Base-by-base conservation (phyloP, 2,329 filamentous ascomycete genomes). In the Colletotrichum graminicola region DNA sequence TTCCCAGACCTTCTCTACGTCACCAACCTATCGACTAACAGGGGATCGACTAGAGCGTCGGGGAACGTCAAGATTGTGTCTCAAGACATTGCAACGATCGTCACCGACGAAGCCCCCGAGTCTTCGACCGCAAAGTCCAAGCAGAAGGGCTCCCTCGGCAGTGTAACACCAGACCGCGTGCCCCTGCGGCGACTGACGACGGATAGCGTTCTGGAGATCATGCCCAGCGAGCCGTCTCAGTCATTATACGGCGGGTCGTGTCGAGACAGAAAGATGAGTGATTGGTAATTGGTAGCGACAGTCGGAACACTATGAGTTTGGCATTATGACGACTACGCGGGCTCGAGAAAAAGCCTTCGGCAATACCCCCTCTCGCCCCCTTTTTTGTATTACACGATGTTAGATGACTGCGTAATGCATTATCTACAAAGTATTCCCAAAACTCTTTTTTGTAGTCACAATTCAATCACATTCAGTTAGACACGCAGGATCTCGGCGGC, bases 71-170 rank as follows among this genome's bases (percentile, higher is more conserved):
- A 71, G 60, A 71, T 71, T 4, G 65, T 71, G 0, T 71, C 69
- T 1, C 69, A 71, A 14, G 65, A 69, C 16, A 68, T 71, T 10
- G 65, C 10, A 0, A 68, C 52, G 3, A 71, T 71, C 2, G 12
- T 29, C 1, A 43, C 52, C 8, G 69, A 71, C 32, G 69, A 71
- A 16, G 2, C 52, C 0, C 36, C 65, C 29, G 65, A 43, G 2
- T 21, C 59, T 29, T 68, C 59, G 5, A 39, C 59, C 1, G n/a
- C 56, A 4, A 11, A 21, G 2, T 18, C 29, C 18, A 14, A 64
- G 10, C 76, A 73, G 12, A 76, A 77, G 32, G 73, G 74, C 26
- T 74, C 78, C 3, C 75, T 79, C 14, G 76, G 73, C 16, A 77
- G 65, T 6, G 71, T 76, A 73, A 78, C 75, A 34, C 75, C 77